Evolutionary conservation across 768 basidiomycete genomes (phyloP), one percentile per base, ranked within the genome.

Genomic region (Boletus eberwhitei): DNA sequence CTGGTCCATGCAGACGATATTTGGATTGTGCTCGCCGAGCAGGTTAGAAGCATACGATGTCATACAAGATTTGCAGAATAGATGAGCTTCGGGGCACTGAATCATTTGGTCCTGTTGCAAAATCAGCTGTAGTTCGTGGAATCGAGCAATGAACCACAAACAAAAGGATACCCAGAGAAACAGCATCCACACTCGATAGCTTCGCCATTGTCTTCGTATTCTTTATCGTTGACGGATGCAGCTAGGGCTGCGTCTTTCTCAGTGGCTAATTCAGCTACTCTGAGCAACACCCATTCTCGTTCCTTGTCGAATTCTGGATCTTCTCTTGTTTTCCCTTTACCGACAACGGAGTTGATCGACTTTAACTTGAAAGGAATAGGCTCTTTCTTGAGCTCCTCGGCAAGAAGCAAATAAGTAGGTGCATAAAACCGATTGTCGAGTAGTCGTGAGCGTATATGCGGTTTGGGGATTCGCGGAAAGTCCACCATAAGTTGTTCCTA

Each of bases 161-260:
- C 90, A 70, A 89, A 87, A 5, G 84, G 68, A 57, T 85, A 90
- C 12, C 72, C 76, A 5, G 80, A 73, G 64, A 93, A 96, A 70
- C 93, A 97, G 63, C 93, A 95, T 13, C 87, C 88, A 62, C 93
- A 95, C 62, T 94, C 91, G 35, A 94, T 83, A 3, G 86, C 88
- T 47, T 76, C 80, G 8, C 77, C 78, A 8, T 69, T 75, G 32
- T 79, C 82, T 19, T 77, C 74, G 24, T 75, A 71, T 39, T 76
- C 77, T n/a, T 78, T 68, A 52, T 75, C 68, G 45, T 71, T 68
- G 37, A 70, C 57, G 35, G 71, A 65, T 41, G 74, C 70, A 22
- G 71, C 71, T 1, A 64, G 58, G 13, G 61, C 67, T 26, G 65
- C 68, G 24, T 74, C 74, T 24, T 57, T 52, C 51, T 57, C 54